A percentile compares a stretch with the other conserved stretches of the same genome.
These are phyloP conservation scores for Myriosclerotinia duriaeana DNA, from an alignment of 2,329 filamentous ascomycete genomes.

Conservation along the genomic window DNA sequence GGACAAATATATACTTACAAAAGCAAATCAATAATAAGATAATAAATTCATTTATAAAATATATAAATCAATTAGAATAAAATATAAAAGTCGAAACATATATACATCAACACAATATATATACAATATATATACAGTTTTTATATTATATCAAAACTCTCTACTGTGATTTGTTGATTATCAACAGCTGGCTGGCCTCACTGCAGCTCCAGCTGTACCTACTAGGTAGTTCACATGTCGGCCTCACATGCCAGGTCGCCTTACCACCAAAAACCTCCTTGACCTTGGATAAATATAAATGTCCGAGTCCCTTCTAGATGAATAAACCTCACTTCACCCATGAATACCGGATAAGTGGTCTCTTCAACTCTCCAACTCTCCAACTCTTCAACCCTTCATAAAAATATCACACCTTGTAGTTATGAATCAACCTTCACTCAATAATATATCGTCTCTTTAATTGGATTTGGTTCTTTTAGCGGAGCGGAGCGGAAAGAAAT, in stretches of 20 bases:
- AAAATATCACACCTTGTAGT: constrained; percentile 2
- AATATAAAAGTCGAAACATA: no score
- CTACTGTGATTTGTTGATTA: background rate
- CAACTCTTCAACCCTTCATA: background rate
- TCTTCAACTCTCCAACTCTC: background rate
- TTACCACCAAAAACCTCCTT: background rate
- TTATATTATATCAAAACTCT: background rate
- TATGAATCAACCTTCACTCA: constrained; percentile 15
- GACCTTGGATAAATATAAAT: background rate
- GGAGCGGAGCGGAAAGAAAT: constrained; percentile 28
- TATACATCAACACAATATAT: no score
- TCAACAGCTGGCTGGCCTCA: constrained; percentile 1
- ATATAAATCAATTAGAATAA: no score
- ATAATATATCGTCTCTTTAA: constrained; percentile 27
- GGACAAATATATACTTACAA: background rate
- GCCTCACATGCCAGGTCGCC: constrained; percentile 23
- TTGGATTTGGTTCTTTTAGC: constrained; percentile 32
- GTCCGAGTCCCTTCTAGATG: constrained; percentile 10
- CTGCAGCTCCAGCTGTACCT: no score
- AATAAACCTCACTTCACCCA: background rate
- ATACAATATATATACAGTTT: background rate
- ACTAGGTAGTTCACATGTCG: background rate
- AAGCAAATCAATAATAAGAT: no score
- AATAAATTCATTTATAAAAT: no score
- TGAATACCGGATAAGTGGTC: no score